Evolutionary conservation across 805 yeast genomes (phyloP).

Genomic region (Saccharomyces jurei): DNA sequence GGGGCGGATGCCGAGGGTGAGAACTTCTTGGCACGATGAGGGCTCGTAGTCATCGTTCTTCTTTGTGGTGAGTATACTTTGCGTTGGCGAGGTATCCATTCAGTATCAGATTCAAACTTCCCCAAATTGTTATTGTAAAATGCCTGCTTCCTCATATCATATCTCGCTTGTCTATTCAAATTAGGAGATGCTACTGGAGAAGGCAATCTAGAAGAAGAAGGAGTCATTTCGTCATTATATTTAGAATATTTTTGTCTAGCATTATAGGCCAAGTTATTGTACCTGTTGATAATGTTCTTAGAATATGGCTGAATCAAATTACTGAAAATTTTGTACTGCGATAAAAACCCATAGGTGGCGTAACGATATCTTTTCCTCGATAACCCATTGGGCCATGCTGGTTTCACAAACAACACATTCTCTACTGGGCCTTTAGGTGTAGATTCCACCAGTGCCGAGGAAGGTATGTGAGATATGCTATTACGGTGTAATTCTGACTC

Average conservation of each 20-base stretch:
- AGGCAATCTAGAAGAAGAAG: not conserved
- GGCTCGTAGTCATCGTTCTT: not conserved
- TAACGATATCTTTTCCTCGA: conserved; percentile 13
- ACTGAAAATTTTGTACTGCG: conserved; percentile 19
- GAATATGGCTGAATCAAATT: conserved; percentile 1
- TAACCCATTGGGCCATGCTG: conserved; percentile 15
- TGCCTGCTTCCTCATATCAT: not conserved
- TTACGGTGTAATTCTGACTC: not conserved
- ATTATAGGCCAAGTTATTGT: not conserved
- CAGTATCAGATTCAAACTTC: not conserved
- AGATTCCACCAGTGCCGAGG: conserved; percentile 5
- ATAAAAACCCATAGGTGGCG: conserved; percentile 14
- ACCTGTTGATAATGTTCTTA: not conserved
- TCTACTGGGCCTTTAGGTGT: conserved; percentile 4
- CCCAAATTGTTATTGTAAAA: not conserved
- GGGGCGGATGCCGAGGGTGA: conserved; percentile 23
- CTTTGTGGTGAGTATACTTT: not conserved
- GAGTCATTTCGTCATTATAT: not conserved
- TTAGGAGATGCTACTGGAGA: not conserved
- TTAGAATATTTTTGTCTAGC: not conserved
- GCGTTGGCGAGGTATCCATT: not conserved
- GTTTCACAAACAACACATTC: conserved; percentile 11
- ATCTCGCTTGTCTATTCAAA: not conserved
- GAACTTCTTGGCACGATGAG: conserved; percentile 8
- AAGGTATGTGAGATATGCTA: conserved; percentile 1